A percentile compares a stretch with the other conserved stretches of the same genome.
phyloP scores from a whole-genome alignment of 257 asterid genomes.

The Fraxinus quadrangulata region DNA sequence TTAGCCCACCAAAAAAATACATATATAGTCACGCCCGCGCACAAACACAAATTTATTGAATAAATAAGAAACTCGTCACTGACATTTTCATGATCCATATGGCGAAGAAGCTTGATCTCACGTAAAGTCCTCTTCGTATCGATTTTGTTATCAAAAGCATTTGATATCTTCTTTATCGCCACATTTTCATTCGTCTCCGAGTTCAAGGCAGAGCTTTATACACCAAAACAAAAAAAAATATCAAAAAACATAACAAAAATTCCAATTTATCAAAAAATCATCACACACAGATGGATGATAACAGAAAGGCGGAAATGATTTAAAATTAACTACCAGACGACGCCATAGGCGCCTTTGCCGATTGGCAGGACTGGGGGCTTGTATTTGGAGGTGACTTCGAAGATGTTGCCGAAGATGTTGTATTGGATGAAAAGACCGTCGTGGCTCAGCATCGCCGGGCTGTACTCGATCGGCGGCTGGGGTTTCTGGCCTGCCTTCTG shows the following conservation, averaged over 20 bases:
- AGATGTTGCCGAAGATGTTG: slow-evolving; percentile 33
- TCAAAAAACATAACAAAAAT: neutral
- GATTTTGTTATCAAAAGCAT: slow-evolving; percentile 29
- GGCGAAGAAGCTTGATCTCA: slow-evolving; percentile 37
- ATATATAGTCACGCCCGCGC: too few species aligned
- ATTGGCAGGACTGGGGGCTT: slow-evolving; percentile 35
- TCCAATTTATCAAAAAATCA: neutral
- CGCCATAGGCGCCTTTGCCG: slow-evolving; percentile 38
- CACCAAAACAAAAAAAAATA: neutral
- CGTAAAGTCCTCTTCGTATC: slow-evolving; percentile 39
- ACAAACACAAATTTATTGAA: too few species aligned
- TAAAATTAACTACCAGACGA: slow-evolving; percentile 26
- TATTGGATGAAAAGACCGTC: slow-evolving; percentile 34
- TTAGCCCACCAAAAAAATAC: too few species aligned
- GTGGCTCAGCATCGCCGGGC: slow-evolving; percentile 28
- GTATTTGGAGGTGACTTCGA: slow-evolving; percentile 33
- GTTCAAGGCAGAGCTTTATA: slow-evolving; percentile 32
- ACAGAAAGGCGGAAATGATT: neutral
- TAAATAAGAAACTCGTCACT: too few species aligned
- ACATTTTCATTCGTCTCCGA: slow-evolving; percentile 34
- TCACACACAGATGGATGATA: neutral
- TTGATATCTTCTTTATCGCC: slow-evolving; percentile 33
- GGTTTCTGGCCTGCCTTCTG: neutral
- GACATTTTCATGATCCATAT: slow-evolving; percentile 34
- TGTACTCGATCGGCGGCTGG: slow-evolving; percentile 12